Percentiles rank a stretch among this genome's conserved stretches.
These are phyloP conservation scores for Balansia obtecta DNA, from an alignment of 2,329 filamentous ascomycete genomes.

Conservation along the genomic window DNA sequence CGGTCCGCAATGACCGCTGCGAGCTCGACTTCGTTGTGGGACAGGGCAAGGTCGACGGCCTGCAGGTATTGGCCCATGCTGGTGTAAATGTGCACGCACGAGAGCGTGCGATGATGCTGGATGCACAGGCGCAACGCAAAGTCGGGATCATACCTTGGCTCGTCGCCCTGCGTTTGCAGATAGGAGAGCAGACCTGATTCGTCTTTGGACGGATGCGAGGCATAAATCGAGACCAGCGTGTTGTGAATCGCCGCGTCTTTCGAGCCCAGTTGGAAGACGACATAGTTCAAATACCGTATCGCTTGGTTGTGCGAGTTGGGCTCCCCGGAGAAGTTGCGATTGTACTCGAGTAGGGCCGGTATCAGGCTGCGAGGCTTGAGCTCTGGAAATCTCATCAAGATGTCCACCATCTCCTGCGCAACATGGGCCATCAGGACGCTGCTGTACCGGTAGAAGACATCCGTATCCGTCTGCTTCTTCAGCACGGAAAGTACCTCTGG, in stretches of 20 bases:
- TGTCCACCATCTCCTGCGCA: constrained; percentile 78
- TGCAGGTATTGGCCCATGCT: constrained; percentile 91
- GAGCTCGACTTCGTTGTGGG: constrained; percentile 80
- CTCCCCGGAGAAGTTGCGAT: constrained; percentile 55
- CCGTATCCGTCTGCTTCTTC: constrained; percentile 82
- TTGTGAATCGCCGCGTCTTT: constrained; percentile 86
- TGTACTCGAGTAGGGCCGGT: constrained; percentile 87
- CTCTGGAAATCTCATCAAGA: constrained; percentile 82
- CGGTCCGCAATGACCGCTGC: constrained; percentile 82
- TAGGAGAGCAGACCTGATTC: constrained; percentile 81
- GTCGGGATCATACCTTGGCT: constrained; percentile 83
- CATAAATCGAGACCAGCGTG: constrained; percentile 91
- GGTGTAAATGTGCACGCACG: constrained; percentile 94
- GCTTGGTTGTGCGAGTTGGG: constrained; percentile 74
- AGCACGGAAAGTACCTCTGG: constrained; percentile 73
- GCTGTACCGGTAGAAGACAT: constrained; percentile 93
- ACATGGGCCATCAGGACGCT: constrained; percentile 91
- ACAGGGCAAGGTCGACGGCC: constrained; percentile 83
- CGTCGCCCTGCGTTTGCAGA: constrained; percentile 77
- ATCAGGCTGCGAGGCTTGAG: constrained; percentile 81
- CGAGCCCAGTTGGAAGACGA: constrained; percentile 75
- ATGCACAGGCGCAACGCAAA: constrained; percentile 95
- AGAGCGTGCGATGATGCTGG: constrained; percentile 82
- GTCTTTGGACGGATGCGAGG: constrained; percentile 69
- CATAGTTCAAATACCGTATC: constrained; percentile 83